Evolutionary conservation across 352 stramenopile genomes (phyloP).

Genomic region (Phytophthora hybrid): DNA sequence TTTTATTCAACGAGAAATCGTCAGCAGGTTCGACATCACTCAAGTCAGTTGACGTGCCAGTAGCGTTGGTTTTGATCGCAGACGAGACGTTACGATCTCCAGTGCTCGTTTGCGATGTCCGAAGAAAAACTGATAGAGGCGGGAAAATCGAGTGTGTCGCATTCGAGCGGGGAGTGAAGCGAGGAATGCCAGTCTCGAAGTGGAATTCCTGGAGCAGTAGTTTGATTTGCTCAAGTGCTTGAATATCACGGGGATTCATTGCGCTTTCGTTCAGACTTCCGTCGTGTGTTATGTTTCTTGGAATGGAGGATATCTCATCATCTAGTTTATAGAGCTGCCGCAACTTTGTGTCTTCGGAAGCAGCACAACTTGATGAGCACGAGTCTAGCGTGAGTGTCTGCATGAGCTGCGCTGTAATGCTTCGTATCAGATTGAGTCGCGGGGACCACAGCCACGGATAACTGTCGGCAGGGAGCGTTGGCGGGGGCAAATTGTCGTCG

Average conservation of each 20-base stretch:
- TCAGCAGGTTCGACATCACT: neutral
- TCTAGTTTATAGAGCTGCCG: neutral
- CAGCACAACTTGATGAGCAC: conserved; percentile 10
- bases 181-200: conserved; percentile 65
- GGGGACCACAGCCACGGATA: conserved; percentile 62
- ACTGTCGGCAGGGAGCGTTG: conserved; percentile 48
- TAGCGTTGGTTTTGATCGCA: neutral
- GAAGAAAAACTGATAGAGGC: conserved; percentile 39
- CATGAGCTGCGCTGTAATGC: conserved; percentile 40
- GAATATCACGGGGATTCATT: conserved; percentile 29
- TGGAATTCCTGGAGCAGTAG: conserved; percentile 55
- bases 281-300: neutral
- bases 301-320: neutral
- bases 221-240: conserved; percentile 44
- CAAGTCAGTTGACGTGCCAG: neutral
- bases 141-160: conserved; percentile 43
- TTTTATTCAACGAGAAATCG: neutral
- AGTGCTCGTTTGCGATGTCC: neutral
- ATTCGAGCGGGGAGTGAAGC: conserved; percentile 42
- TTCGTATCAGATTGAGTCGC: conserved; percentile 36
- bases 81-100: neutral
- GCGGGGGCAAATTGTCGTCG: conserved; percentile 41
- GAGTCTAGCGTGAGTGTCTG: conserved; percentile 15
- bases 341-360: neutral
- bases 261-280: conserved; percentile 1